Conservation (phyloP, 306 rosid species). For the Prunus dulcis region DNA sequence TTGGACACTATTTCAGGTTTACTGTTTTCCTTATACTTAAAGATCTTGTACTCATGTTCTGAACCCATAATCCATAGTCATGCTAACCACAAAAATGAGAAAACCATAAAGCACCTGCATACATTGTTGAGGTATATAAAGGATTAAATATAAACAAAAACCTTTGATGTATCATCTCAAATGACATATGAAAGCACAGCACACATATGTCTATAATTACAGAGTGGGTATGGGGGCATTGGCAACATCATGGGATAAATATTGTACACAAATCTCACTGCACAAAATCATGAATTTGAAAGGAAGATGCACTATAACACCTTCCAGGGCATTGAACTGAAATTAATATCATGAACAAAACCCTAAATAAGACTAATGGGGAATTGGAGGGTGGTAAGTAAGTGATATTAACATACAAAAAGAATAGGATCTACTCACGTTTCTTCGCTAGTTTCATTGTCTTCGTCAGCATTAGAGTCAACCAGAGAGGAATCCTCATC, state of each 20-base stretch:
- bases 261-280: not conserved
- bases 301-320: not conserved
- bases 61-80: not conserved
- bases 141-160: not conserved
- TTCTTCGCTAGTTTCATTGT: conserved; percentile 27
- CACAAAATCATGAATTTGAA: not conserved
- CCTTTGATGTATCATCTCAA: not conserved
- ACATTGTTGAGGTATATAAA: not conserved
- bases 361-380: not conserved
- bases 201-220: not conserved
- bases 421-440: conserved; percentile 28
- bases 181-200: not conserved
- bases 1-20: conserved; percentile 5
- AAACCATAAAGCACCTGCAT: not conserved
- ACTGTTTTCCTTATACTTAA: not conserved
- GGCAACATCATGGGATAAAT: not conserved
- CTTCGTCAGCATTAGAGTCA: conserved; percentile 25
- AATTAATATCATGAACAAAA: not conserved
- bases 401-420: not conserved
- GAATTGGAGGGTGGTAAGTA: not conserved
- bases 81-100: not conserved
- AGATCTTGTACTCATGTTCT: not conserved
- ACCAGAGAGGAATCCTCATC: conserved; percentile 41
- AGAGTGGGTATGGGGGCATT: not conserved
- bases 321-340: not conserved